A percentile compares a stretch with the other conserved stretches of the same genome.
Evolutionary conservation across 495 filamentous ascomycete genomes (phyloP).

Genomic region (Aspergillus bridgeri): DNA sequence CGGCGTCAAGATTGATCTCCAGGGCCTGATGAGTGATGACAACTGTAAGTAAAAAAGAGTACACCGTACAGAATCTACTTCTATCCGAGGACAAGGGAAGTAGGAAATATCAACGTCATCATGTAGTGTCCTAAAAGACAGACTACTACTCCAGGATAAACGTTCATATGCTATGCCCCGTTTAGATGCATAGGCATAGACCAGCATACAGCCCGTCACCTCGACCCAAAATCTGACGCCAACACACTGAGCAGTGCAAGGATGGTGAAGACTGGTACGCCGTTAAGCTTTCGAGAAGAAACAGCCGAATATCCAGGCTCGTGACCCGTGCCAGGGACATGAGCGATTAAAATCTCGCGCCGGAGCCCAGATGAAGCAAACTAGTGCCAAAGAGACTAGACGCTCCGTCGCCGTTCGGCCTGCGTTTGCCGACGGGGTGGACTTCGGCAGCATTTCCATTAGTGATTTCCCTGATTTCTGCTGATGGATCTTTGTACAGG

Average conservation of each 20-base stretch:
- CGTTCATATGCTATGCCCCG: neutral
- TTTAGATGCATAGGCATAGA: neutral
- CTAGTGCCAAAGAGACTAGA: constrained; percentile 3
- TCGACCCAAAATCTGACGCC: constrained; percentile 1
- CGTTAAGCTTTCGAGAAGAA: constrained; percentile 16
- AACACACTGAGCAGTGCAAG: constrained; percentile 7
- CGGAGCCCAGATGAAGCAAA: neutral
- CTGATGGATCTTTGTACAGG: neutral
- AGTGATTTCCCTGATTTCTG: neutral
- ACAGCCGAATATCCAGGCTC: constrained; percentile 13
- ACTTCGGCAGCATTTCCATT: neutral
- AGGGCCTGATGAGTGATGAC: neutral
- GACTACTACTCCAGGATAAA: no score
- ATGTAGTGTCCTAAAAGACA: neutral
- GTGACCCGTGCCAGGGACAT: constrained; percentile 1
- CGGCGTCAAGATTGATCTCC: neutral
- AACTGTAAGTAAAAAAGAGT: no score
- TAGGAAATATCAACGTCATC: neutral
- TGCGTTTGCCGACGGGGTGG: constrained; percentile 14
- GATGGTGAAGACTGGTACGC: constrained; percentile 2
- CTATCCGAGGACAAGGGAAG: neutral
- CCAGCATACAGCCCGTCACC: neutral
- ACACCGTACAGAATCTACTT: neutral
- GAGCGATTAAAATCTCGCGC: neutral
- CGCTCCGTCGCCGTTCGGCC: constrained; percentile 17